phyloP scores from a whole-genome alignment of 2,329 filamentous ascomycete genomes.

The Hysterium pulicare region DNA sequence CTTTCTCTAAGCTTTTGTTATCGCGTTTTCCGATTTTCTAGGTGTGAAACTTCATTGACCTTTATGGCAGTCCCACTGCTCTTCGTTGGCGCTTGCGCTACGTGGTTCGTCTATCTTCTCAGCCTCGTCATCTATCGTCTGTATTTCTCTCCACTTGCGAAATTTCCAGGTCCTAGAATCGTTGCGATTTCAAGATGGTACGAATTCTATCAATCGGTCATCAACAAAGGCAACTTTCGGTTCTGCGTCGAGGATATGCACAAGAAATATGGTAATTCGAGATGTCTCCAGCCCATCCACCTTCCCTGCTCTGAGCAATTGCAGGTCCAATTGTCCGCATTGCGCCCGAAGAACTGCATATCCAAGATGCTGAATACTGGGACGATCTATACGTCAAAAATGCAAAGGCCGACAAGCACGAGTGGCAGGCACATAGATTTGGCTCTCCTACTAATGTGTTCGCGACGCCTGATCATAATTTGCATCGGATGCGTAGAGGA shows the following conservation, averaged over 20 bases:
- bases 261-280: conserved; percentile 13
- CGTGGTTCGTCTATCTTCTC: neutral
- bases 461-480: neutral
- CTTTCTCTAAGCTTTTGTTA: too few relatives aligned
- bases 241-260: conserved; percentile 20
- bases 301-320: neutral
- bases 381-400: conserved; percentile 10
- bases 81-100: too few relatives aligned
- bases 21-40: too few relatives aligned
- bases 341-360: conserved; percentile 13
- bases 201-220: conserved; percentile 17
- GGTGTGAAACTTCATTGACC: too few relatives aligned
- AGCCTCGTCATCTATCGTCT: conserved; percentile 1
- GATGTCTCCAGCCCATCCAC: neutral
- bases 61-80: too few relatives aligned
- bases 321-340: conserved; percentile 13
- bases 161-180: conserved; percentile 11
- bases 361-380: conserved; percentile 11
- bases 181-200: conserved; percentile 16
- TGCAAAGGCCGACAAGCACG: neutral
- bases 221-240: conserved; percentile 8
- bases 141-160: neutral
- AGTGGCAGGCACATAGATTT: neutral
- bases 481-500: conserved; percentile 2
- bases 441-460: neutral